phyloP scores from a whole-genome alignment of 768 basidiomycete species.

The Mycena latifolia region DNA sequence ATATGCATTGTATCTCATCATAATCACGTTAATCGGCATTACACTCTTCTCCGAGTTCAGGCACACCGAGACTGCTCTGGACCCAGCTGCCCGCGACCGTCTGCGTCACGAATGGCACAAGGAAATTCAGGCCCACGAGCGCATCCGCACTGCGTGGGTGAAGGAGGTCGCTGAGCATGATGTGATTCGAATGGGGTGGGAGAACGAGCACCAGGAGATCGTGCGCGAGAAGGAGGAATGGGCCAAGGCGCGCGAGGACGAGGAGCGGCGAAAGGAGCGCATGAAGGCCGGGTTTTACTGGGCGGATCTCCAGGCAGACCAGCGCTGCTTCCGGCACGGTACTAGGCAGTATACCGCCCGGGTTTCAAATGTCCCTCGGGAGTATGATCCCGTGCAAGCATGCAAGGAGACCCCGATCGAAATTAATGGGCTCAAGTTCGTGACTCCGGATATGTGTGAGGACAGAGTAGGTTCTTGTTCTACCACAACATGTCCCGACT shows the following conservation, averaged over 20 bases:
- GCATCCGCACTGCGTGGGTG: slow-evolving; percentile 11
- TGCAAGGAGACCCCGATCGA: slow-evolving; percentile 36
- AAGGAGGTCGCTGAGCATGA: slow-evolving; percentile 8
- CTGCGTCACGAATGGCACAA: slow-evolving; percentile 11
- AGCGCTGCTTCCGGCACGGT: slow-evolving; percentile 41
- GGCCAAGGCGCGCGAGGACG: background rate
- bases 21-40: too few species aligned
- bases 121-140: slow-evolving; percentile 19
- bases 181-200: slow-evolving; percentile 5
- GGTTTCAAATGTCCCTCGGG: slow-evolving; percentile 43
- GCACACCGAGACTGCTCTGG: too few species aligned
- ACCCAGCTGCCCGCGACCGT: too few species aligned
- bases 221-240: slow-evolving; percentile 21
- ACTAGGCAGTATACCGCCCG: slow-evolving; percentile 48
- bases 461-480: slow-evolving; percentile 14
- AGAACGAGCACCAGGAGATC: slow-evolving; percentile 4
- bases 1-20: too few species aligned
- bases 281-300: slow-evolving; percentile 34
- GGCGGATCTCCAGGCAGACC: slow-evolving; percentile 33
- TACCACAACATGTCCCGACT: too few species aligned
- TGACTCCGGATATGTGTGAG: slow-evolving; percentile 15
- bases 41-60: too few species aligned
- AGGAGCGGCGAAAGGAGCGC: slow-evolving; percentile 38
- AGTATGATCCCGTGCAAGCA: slow-evolving; percentile 28
- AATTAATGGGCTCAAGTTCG: slow-evolving; percentile 18